A percentile compares a stretch with the other conserved stretches of the same genome.
Evolutionary conservation across 2,329 filamentous ascomycete genomes (phyloP).

Genomic region (Cephalotrichum gorgonifer): DNA sequence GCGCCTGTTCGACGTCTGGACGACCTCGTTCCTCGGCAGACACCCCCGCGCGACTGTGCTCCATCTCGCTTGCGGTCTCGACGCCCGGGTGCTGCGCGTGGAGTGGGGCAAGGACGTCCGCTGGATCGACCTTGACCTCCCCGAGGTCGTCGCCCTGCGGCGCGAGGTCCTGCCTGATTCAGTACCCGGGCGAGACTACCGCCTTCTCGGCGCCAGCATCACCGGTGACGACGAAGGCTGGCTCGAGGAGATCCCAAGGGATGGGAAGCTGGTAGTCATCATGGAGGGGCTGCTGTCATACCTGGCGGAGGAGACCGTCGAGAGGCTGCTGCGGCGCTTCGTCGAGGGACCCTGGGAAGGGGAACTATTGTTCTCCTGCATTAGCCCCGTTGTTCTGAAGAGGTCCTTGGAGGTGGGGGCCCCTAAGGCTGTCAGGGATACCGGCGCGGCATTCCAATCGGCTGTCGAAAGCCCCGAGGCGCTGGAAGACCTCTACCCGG

Average conservation of each 20-base stretch:
- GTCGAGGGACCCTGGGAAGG: slow-evolving; percentile 1
- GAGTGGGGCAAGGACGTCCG: slow-evolving; percentile 10
- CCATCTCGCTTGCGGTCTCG: slow-evolving; percentile 20
- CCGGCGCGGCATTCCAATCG: too few species aligned
- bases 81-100: slow-evolving; percentile 17
- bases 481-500: too few species aligned
- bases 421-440: too few species aligned
- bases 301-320: slow-evolving; percentile 13
- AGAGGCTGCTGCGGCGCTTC: slow-evolving; percentile 13
- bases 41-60: slow-evolving; percentile 16
- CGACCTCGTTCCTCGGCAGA: slow-evolving; percentile 13
- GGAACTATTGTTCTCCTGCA: too few species aligned
- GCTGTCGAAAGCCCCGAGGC: too few species aligned
- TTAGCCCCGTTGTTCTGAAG: too few species aligned
- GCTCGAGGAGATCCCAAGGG: slow-evolving; percentile 17
- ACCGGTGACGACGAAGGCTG: slow-evolving; percentile 16
- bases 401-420: too few species aligned
- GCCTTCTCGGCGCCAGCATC: slow-evolving; percentile 14
- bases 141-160: slow-evolving; percentile 21
- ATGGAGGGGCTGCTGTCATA: slow-evolving; percentile 22
- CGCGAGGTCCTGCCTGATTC: slow-evolving; percentile 12
- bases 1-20: slow-evolving; percentile 12
- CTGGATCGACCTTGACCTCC: slow-evolving; percentile 24
- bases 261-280: slow-evolving; percentile 19
- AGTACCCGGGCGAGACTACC: slow-evolving; percentile 12